A percentile compares a stretch with the other conserved stretches of the same genome.
Conservation (phyloP, 805 yeast species). For the Lipomyces oligophaga region DNA sequence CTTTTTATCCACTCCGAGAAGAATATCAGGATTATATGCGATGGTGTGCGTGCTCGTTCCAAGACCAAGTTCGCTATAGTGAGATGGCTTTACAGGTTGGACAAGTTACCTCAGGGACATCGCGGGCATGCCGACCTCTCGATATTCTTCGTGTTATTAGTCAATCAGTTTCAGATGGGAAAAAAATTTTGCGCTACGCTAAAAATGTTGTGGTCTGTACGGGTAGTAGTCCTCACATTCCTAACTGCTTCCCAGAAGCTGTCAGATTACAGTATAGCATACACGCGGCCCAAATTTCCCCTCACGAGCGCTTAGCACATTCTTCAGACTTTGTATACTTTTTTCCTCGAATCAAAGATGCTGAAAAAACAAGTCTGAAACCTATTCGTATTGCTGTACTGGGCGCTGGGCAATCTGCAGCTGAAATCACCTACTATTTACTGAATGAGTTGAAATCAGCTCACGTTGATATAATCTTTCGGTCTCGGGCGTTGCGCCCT, state of each 20-base stretch:
- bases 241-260: slow-evolving; percentile 16
- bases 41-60: slow-evolving; percentile 32
- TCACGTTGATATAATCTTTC: slow-evolving; percentile 25
- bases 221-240: slow-evolving; percentile 29
- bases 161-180: neutral
- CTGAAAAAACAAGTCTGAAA: neutral
- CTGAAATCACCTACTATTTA: slow-evolving; percentile 28
- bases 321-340: slow-evolving; percentile 26
- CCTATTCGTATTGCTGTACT: slow-evolving; percentile 25
- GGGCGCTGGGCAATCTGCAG: slow-evolving; percentile 34
- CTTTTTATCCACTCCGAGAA: slow-evolving; percentile 32
- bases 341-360: neutral
- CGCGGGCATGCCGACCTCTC: too few relatives aligned
- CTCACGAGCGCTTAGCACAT: slow-evolving; percentile 10
- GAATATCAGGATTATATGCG: slow-evolving; percentile 33
- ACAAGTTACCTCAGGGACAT: neutral
- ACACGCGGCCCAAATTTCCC: neutral
- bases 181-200: slow-evolving; percentile 1
- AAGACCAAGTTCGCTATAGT: slow-evolving; percentile 24
- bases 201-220: slow-evolving; percentile 28
- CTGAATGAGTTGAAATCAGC: slow-evolving; percentile 10
- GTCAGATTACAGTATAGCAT: neutral
- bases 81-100: slow-evolving; percentile 10
- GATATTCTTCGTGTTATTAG: neutral
- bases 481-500: slow-evolving; percentile 29